Percentiles rank a stretch among this genome's conserved stretches.
Conservation (phyloP, 441 rosid species). For the Pelargonium fulgidum region DNA sequence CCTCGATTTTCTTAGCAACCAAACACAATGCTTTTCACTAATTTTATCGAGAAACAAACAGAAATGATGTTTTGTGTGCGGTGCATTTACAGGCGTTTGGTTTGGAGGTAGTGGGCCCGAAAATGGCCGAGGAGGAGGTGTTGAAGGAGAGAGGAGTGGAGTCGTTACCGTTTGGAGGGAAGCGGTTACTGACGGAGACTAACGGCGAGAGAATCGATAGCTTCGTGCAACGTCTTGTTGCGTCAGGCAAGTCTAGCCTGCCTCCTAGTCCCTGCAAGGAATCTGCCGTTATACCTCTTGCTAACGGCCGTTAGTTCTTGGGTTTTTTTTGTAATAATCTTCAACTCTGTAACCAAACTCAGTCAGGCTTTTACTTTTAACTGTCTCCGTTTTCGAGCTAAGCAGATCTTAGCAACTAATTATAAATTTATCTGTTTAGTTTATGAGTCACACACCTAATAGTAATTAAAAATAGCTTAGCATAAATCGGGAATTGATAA, state of each 20-base stretch:
- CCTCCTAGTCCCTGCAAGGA: conserved; percentile 91
- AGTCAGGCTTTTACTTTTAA: conserved; percentile 15
- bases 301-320: conserved; percentile 51
- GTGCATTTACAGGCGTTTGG: conserved; percentile 56
- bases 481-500: neutral
- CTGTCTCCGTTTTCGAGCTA: conserved; percentile 14
- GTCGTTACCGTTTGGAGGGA: conserved; percentile 84
- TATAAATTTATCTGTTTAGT: conserved; percentile 10
- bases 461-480: neutral
- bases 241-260: conserved; percentile 61
- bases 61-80: conserved; percentile 1
- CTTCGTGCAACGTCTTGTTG: conserved; percentile 76
- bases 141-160: conserved; percentile 73
- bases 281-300: conserved; percentile 54
- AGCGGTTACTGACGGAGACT: conserved; percentile 72
- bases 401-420: conserved; percentile 10
- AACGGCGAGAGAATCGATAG: conserved; percentile 68
- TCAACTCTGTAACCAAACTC: conserved; percentile 23
- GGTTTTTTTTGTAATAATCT: neutral
- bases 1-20: neutral
- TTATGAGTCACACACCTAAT: neutral
- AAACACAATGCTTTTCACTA: neutral
- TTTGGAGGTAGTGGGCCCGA: conserved; percentile 35
- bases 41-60: neutral
- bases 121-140: conserved; percentile 47